Conservation (phyloP, 2,329 filamentous ascomycete genomes). For the Hymenoscyphus albidus region DNA sequence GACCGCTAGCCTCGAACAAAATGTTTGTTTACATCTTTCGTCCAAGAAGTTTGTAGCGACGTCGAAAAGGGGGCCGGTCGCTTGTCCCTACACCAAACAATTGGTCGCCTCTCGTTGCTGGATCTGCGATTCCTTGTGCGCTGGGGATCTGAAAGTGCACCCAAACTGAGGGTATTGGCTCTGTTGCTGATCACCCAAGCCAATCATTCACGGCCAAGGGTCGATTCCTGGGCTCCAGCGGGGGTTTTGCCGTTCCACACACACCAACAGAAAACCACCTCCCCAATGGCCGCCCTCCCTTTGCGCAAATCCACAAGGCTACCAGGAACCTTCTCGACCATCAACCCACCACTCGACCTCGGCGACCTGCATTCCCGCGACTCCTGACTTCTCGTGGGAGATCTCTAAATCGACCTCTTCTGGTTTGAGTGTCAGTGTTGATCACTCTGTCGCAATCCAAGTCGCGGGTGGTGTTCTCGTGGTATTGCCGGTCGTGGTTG, state of each 20-base stretch:
- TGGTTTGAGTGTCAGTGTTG: neutral
- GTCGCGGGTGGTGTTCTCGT: neutral
- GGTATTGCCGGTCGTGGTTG: slow-evolving; percentile 15
- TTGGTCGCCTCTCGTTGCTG: neutral
- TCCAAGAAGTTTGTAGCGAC: neutral
- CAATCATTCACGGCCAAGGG: neutral
- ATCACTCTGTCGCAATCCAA: slow-evolving; percentile 3
- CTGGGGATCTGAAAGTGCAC: neutral
- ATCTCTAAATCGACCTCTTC: neutral
- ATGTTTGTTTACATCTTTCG: no score
- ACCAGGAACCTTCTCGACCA: neutral
- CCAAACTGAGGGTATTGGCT: slow-evolving; percentile 1
- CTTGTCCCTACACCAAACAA: neutral
- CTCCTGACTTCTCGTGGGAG: neutral
- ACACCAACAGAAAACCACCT: neutral
- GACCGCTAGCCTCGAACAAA: no score
- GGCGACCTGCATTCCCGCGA: slow-evolving; percentile 6
- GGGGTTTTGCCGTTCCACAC: neutral
- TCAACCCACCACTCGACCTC: neutral
- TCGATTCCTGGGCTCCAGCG: neutral
- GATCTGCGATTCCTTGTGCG: neutral
- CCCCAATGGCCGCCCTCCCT: neutral
- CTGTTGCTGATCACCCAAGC: neutral
- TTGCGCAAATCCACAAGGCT: slow-evolving; percentile 1
- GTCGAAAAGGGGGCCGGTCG: neutral